These are phyloP conservation scores for Globisporangium canariense DNA, from an alignment of 352 stramenopile genomes.

Conservation along the genomic window DNA sequence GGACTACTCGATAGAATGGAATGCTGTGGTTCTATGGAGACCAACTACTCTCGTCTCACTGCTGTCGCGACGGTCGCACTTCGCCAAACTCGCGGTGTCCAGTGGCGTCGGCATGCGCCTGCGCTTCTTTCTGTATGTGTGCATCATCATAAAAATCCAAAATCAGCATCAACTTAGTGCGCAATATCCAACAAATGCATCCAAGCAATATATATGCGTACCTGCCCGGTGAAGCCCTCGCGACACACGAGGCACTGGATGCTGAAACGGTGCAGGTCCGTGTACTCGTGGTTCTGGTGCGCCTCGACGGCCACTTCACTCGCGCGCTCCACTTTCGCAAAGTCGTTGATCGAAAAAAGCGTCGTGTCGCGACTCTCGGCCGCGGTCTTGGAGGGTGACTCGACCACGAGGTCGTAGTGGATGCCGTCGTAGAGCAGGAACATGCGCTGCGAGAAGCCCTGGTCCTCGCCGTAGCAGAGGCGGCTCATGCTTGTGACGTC, in stretches of 20 bases:
- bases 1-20: not conserved
- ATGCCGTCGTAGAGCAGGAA: conserved; percentile 87
- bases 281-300: conserved; percentile 85
- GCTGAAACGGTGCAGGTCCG: conserved; percentile 64
- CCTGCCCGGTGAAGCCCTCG: conserved; percentile 61
- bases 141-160: not conserved
- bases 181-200: not conserved
- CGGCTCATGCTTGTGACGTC: conserved; percentile 84
- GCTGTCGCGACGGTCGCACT: conserved; percentile 20
- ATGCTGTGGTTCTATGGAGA: not conserved
- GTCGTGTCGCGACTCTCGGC: conserved; percentile 52
- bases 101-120: conserved; percentile 53
- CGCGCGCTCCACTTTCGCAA: conserved; percentile 73
- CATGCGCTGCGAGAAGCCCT: conserved; percentile 78
- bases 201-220: conserved; percentile 9
- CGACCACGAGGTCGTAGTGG: conserved; percentile 82
- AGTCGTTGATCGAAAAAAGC: conserved; percentile 83
- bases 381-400: conserved; percentile 42
- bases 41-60: not conserved
- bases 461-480: conserved; percentile 79
- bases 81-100: conserved; percentile 80
- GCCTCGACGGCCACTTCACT: conserved; percentile 81
- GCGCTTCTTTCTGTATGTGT: conserved; percentile 44
- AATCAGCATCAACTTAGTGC: not conserved
- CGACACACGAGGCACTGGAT: conserved; percentile 73